Conservation (phyloP, 2,329 filamentous ascomycete genomes). For the Onygenales sp. region DNA sequence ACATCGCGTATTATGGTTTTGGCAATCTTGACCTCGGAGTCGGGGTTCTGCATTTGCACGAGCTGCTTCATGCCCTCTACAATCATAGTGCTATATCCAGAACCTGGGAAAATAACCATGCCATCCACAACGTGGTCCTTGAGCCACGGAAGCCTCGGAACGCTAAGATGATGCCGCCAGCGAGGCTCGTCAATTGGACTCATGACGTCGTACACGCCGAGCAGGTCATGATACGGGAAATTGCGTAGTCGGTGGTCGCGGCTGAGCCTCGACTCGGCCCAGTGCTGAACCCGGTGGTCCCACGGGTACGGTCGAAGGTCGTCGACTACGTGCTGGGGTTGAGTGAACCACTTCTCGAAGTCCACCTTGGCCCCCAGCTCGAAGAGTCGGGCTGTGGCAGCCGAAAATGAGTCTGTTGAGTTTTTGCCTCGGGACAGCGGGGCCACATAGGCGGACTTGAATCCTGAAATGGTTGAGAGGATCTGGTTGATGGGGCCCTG, state of each 20-base stretch:
- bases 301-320: conserved; percentile 1
- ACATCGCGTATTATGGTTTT: neutral
- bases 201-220: conserved; percentile 5
- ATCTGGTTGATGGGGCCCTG: conserved; percentile 21
- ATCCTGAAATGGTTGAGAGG: conserved; percentile 5
- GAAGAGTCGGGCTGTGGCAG: conserved; percentile 3
- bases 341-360: neutral
- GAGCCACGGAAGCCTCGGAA: neutral
- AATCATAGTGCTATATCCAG: conserved; percentile 13
- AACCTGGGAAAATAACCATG: conserved; percentile 10
- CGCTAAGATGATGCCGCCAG: neutral
- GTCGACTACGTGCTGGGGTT: neutral
- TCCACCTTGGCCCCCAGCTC: conserved; percentile 3
- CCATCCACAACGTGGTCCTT: conserved; percentile 4
- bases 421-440: neutral
- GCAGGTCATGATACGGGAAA: conserved; percentile 1
- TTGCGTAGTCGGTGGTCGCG: neutral
- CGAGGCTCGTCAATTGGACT: neutral
- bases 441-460: conserved; percentile 2
- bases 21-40: neutral
- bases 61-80: conserved; percentile 9
- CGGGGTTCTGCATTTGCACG: neutral
- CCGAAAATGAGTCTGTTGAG: neutral
- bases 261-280: neutral
- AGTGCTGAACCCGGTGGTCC: neutral